Evolutionary conservation across 768 basidiomycete species (phyloP).

Genomic region (Chlorophyllum brunneum): DNA sequence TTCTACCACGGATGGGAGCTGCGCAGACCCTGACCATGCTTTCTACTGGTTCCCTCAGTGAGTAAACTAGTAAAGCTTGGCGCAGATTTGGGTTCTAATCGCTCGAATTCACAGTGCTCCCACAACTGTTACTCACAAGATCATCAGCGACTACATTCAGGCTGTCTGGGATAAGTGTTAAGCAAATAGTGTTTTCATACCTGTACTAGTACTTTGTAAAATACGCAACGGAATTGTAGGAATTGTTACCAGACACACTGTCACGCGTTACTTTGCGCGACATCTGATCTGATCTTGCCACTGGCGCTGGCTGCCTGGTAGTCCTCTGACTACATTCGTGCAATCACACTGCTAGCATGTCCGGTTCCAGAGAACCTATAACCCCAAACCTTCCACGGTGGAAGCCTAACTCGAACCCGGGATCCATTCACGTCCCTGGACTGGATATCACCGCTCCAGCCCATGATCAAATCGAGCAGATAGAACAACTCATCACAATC

Average conservation of each 20-base stretch:
- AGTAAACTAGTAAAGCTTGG: background rate
- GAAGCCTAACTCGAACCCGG: constrained; percentile 60
- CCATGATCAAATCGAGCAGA: constrained; percentile 87
- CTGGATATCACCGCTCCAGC: constrained; percentile 66
- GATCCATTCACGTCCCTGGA: constrained; percentile 65
- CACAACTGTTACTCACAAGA: constrained; percentile 2
- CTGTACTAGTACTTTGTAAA: background rate
- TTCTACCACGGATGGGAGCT: constrained; percentile 4
- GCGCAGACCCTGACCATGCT: constrained; percentile 6
- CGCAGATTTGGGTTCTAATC: background rate
- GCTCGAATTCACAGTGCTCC: background rate
- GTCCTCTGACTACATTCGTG: no score
- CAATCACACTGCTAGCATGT: no score
- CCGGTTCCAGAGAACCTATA: constrained; percentile 35
- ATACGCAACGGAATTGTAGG: background rate
- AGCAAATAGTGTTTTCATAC: no score
- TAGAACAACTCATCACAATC: constrained; percentile 92
- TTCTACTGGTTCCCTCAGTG: constrained; percentile 11
- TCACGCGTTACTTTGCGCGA: no score
- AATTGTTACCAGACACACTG: no score
- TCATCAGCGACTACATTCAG: constrained; percentile 10
- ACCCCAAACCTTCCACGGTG: constrained; percentile 64
- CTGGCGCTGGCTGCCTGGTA: background rate
- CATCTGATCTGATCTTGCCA: background rate
- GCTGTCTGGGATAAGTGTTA: constrained; percentile 9